Percentiles rank a stretch among this genome's conserved stretches.
These are phyloP conservation scores for Knufia petricola DNA, from an alignment of 2,329 filamentous ascomycete genomes.

Conservation along the genomic window DNA sequence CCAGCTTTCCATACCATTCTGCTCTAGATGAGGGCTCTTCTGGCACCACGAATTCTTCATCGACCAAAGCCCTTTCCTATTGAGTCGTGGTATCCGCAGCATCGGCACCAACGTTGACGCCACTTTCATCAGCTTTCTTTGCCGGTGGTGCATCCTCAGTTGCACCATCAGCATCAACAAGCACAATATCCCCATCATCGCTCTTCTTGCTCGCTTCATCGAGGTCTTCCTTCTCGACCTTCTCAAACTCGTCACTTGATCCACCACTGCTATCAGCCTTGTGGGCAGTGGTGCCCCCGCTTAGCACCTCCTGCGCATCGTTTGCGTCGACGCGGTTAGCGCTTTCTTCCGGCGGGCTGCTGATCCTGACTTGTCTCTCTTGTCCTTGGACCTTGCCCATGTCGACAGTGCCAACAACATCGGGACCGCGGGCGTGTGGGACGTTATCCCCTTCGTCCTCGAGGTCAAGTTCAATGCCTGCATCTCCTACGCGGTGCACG, in stretches of 20 bases:
- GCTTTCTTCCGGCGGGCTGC: constrained; percentile 13
- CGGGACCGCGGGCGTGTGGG: constrained; percentile 75
- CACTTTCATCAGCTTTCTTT: constrained; percentile 6
- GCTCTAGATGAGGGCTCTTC: neutral
- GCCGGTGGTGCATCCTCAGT: constrained; percentile 5
- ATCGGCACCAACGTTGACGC: constrained; percentile 1
- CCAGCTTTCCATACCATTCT: neutral
- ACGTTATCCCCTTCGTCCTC: constrained; percentile 44
- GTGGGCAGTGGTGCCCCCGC: constrained; percentile 13
- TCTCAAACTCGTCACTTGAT: constrained; percentile 9
- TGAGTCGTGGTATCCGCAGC: neutral
- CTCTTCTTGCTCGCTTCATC: neutral
- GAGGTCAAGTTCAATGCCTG: constrained; percentile 27
- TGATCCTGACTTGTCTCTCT: constrained; percentile 34
- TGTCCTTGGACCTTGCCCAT: constrained; percentile 62
- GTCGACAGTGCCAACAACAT: constrained; percentile 76
- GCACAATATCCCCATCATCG: constrained; percentile 32
- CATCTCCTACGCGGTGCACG: constrained; percentile 29
- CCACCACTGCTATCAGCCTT: constrained; percentile 3
- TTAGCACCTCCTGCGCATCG: constrained; percentile 16
- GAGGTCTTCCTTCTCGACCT: constrained; percentile 3
- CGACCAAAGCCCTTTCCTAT: neutral
- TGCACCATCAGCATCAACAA: constrained; percentile 26
- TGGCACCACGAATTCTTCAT: neutral
- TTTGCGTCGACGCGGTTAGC: constrained; percentile 9